Evolutionary conservation across 495 filamentous ascomycete species (phyloP).

Genomic region (Penicillium pulvis): DNA sequence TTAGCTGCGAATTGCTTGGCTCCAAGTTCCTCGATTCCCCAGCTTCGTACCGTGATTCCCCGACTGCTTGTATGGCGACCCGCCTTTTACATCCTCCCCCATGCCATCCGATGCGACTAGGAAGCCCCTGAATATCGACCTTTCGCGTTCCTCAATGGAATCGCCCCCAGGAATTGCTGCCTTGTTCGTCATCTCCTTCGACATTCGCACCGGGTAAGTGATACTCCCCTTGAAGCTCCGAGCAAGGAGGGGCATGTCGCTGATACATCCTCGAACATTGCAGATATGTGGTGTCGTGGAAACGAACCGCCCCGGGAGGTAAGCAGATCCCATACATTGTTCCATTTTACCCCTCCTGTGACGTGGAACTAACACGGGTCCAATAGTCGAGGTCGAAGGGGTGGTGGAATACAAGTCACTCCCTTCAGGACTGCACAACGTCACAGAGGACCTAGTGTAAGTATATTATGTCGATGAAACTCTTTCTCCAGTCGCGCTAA

Average conservation of each 20-base stretch:
- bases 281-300: conserved; percentile 85
- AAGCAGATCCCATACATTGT: conserved; percentile 21
- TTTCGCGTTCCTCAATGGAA: conserved; percentile 40
- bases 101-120: conserved; percentile 38
- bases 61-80: conserved; percentile 25
- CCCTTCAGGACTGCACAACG: conserved; percentile 89
- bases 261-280: conserved; percentile 15
- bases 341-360: neutral
- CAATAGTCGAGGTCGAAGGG: conserved; percentile 76
- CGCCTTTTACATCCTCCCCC: conserved; percentile 9
- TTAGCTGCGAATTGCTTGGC: conserved; percentile 1
- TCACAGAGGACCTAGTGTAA: conserved; percentile 82
- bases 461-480: conserved; percentile 14
- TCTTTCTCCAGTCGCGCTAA: neutral
- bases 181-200: conserved; percentile 85
- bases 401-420: conserved; percentile 93
- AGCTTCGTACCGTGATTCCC: conserved; percentile 26
- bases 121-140: conserved; percentile 37
- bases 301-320: conserved; percentile 66
- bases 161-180: conserved; percentile 71
- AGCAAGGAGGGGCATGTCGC: conserved; percentile 16
- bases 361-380: conserved; percentile 25
- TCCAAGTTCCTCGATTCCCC: conserved; percentile 14
- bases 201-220: conserved; percentile 76
- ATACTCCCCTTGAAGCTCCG: conserved; percentile 9